Percentiles rank a stretch among this genome's conserved stretches.
These are phyloP conservation scores for Hypoxylon sp. DNA, from an alignment of 2,329 filamentous ascomycete genomes.

Conservation along the genomic window DNA sequence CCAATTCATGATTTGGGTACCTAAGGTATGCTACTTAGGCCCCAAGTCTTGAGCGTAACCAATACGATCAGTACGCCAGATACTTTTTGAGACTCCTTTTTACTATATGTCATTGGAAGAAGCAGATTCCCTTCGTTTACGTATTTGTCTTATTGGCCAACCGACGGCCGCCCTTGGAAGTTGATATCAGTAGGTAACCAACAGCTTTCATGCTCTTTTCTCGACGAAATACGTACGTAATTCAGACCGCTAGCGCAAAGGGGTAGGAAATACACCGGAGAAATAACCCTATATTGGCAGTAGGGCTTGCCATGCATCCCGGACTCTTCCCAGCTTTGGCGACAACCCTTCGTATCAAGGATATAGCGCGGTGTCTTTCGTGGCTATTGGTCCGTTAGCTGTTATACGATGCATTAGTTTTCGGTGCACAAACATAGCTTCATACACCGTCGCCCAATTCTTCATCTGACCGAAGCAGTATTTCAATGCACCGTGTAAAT, in stretches of 20 bases:
- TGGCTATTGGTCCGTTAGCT: constrained; percentile 1
- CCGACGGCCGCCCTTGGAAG: neutral
- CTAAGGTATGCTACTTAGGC: neutral
- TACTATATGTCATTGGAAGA: neutral
- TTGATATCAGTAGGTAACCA: neutral
- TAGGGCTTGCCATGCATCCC: neutral
- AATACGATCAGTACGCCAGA: neutral
- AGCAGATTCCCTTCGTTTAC: neutral
- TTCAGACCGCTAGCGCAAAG: neutral
- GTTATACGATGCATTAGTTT: constrained; percentile 8
- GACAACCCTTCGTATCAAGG: constrained; percentile 1
- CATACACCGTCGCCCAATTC: constrained; percentile 1
- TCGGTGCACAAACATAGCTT: constrained; percentile 6
- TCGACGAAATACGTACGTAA: constrained; percentile 12
- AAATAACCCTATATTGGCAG: constrained; percentile 15
- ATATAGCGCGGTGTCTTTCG: neutral
- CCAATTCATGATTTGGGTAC: neutral
- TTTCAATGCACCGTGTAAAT: neutral
- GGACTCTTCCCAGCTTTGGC: neutral
- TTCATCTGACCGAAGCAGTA: constrained; percentile 1
- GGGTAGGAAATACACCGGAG: constrained; percentile 2
- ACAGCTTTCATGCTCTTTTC: neutral
- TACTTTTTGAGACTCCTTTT: neutral
- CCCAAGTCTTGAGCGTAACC: neutral
- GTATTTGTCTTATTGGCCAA: neutral